Percentiles rank a stretch among this genome's conserved stretches.
Conservation (phyloP, 1,284 basidiomycete genomes). For the Ustanciosporium gigantosporum region DNA sequence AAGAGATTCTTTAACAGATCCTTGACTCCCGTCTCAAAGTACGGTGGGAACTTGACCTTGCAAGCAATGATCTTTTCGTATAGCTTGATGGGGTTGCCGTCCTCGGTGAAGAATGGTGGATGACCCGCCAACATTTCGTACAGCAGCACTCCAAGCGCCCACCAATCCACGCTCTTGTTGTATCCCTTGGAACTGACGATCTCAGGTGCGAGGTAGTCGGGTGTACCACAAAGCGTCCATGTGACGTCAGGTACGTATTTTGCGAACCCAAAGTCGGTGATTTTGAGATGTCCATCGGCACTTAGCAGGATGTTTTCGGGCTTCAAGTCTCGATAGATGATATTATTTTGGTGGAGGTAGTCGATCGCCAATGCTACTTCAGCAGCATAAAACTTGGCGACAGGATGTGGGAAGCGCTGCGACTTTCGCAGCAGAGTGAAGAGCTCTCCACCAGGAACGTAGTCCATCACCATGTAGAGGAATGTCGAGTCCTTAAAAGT, state of each 20-base stretch:
- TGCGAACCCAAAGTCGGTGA: slow-evolving; percentile 97
- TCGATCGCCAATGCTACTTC: slow-evolving; percentile 94
- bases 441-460: slow-evolving; percentile 94
- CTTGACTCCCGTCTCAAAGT: slow-evolving; percentile 78
- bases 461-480: slow-evolving; percentile 99
- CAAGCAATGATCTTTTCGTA: slow-evolving; percentile 93
- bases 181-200: slow-evolving; percentile 83
- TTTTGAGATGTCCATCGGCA: slow-evolving; percentile 93
- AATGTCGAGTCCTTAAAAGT: slow-evolving; percentile 92
- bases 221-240: slow-evolving; percentile 88
- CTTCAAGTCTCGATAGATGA: slow-evolving; percentile 97
- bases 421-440: slow-evolving; percentile 66
- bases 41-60: slow-evolving; percentile 83
- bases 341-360: slow-evolving; percentile 84
- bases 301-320: slow-evolving; percentile 95
- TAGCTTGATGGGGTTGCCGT: slow-evolving; percentile 72
- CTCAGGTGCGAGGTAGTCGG: slow-evolving; percentile 74
- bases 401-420: slow-evolving; percentile 94
- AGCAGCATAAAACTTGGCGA: slow-evolving; percentile 98
- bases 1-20: slow-evolving; percentile 89
- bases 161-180: slow-evolving; percentile 99
- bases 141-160: slow-evolving; percentile 87
- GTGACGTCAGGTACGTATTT: slow-evolving; percentile 87
- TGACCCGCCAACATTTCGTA: slow-evolving; percentile 66
- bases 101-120: slow-evolving; percentile 63